A percentile compares a stretch with the other conserved stretches of the same genome.
These are phyloP conservation scores for Elymus sibiricus DNA, from an alignment of 176 grass and related monocot genomes.

Conservation along the genomic window DNA sequence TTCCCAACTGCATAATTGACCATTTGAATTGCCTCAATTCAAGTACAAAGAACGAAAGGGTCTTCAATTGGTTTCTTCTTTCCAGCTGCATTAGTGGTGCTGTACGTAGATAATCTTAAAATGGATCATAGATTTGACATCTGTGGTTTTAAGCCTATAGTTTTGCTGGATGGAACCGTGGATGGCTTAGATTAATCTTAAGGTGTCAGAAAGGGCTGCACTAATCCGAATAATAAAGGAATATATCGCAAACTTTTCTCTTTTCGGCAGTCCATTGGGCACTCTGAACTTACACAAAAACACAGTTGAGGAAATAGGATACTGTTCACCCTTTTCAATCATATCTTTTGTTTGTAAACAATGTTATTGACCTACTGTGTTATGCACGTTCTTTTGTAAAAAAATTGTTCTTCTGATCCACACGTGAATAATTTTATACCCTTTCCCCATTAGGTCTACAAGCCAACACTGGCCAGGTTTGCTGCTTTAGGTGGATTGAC, in stretches of 20 bases:
- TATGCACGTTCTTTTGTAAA: background rate
- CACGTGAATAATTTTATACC: background rate
- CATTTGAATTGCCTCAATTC: background rate
- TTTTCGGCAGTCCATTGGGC: background rate
- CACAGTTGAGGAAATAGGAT: background rate
- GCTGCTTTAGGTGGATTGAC: slow-evolving; percentile 80
- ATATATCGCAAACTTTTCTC: background rate
- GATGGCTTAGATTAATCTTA: background rate
- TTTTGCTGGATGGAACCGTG: background rate
- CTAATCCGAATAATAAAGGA: background rate
- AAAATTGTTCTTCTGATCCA: slow-evolving; percentile 13
- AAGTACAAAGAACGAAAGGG: slow-evolving; percentile 19
- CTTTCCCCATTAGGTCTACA: slow-evolving; percentile 70
- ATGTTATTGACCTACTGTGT: background rate
- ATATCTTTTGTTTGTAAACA: background rate
- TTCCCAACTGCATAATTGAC: background rate
- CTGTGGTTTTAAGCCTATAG: background rate
- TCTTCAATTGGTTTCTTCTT: background rate
- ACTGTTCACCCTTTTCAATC: background rate
- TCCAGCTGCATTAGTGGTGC: background rate
- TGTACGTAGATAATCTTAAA: too few relatives aligned
- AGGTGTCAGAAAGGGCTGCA: background rate
- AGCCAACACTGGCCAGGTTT: slow-evolving; percentile 83
- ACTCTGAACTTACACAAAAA: background rate
- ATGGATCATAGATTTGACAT: background rate